Percentiles rank a stretch among this genome's conserved stretches.
Evolutionary conservation across 768 basidiomycete species (phyloP).

Genomic region (Tylopilus vinaceipallidus): DNA sequence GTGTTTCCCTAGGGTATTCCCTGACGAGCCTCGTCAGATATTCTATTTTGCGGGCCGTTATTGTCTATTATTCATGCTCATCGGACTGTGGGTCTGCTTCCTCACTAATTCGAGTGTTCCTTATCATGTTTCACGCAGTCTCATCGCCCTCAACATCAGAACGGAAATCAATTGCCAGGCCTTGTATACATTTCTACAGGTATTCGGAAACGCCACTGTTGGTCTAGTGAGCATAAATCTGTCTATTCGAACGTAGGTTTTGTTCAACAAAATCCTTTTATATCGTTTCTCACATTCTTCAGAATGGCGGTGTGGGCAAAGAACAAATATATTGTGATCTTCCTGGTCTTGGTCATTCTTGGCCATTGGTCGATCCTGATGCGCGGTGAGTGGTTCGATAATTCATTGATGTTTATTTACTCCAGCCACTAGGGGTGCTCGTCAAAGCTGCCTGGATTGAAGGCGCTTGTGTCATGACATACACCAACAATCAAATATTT

Average conservation of each 20-base stretch:
- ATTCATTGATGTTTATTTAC: not conserved
- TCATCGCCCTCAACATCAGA: conserved; percentile 60
- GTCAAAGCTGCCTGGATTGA: conserved; percentile 57
- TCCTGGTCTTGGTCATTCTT: conserved; percentile 55
- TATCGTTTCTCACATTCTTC: conserved; percentile 2
- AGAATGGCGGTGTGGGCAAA: conserved; percentile 75
- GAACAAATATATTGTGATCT: conserved; percentile 48
- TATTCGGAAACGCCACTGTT: conserved; percentile 63
- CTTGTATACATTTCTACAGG: conserved; percentile 66
- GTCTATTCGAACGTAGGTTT: conserved; percentile 60
- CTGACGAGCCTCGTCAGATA: conserved; percentile 34
- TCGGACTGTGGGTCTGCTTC: conserved; percentile 59
- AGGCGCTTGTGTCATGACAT: conserved; percentile 54
- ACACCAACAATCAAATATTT: conserved; percentile 57
- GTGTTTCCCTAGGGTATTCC: not conserved
- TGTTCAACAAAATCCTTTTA: not conserved
- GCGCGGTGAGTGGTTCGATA: conserved; percentile 43
- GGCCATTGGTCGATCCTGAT: conserved; percentile 72
- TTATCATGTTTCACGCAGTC: conserved; percentile 38
- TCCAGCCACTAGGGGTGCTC: conserved; percentile 45
- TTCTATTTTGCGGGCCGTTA: conserved; percentile 75
- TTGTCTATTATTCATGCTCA: conserved; percentile 57
- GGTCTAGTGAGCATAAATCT: conserved; percentile 73
- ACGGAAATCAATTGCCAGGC: conserved; percentile 62
- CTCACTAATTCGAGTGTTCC: not conserved